phyloP scores from a whole-genome alignment of 2,329 filamentous ascomycete genomes.

The Epichloe amarillans region DNA sequence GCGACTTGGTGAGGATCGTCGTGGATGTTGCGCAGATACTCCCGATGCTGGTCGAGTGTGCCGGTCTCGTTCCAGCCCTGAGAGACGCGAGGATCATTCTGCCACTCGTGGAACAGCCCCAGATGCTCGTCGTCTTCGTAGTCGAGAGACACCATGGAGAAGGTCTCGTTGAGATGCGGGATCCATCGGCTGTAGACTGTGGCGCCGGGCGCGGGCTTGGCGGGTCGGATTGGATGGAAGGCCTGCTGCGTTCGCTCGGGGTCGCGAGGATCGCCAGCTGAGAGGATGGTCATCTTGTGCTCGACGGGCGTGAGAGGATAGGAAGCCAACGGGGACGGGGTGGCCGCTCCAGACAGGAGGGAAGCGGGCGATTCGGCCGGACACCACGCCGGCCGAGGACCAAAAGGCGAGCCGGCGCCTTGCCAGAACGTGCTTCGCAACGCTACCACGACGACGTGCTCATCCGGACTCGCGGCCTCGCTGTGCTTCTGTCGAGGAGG shows the following conservation, averaged over 20 bases:
- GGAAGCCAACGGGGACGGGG: slow-evolving; percentile 26
- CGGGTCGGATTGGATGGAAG: slow-evolving; percentile 53
- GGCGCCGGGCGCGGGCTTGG: slow-evolving; percentile 53
- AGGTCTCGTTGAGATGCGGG: slow-evolving; percentile 57
- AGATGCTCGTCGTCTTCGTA: slow-evolving; percentile 48
- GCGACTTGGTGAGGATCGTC: slow-evolving; percentile 56
- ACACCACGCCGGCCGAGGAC: slow-evolving; percentile 49
- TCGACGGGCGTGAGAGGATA: slow-evolving; percentile 37
- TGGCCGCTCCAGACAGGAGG: slow-evolving; percentile 20
- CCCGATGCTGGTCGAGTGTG: slow-evolving; percentile 52
- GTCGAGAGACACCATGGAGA: slow-evolving; percentile 58
- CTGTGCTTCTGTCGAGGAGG: slow-evolving; percentile 18
- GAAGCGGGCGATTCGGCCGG: slow-evolving; percentile 29
- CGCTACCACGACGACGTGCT: slow-evolving; percentile 26
- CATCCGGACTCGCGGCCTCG: slow-evolving; percentile 12
- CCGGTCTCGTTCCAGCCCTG: slow-evolving; percentile 67
- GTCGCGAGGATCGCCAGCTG: slow-evolving; percentile 27
- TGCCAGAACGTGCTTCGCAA: slow-evolving; percentile 54
- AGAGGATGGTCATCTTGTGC: slow-evolving; percentile 27
- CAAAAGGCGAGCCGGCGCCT: slow-evolving; percentile 54
- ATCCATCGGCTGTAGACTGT: slow-evolving; percentile 65
- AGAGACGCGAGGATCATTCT: slow-evolving; percentile 67
- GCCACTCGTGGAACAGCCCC: slow-evolving; percentile 59
- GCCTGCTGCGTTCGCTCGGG: slow-evolving; percentile 34
- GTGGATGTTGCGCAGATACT: slow-evolving; percentile 30